phyloP scores from a whole-genome alignment of 2,329 filamentous ascomycete species.

The Curvularia verruculosa region DNA sequence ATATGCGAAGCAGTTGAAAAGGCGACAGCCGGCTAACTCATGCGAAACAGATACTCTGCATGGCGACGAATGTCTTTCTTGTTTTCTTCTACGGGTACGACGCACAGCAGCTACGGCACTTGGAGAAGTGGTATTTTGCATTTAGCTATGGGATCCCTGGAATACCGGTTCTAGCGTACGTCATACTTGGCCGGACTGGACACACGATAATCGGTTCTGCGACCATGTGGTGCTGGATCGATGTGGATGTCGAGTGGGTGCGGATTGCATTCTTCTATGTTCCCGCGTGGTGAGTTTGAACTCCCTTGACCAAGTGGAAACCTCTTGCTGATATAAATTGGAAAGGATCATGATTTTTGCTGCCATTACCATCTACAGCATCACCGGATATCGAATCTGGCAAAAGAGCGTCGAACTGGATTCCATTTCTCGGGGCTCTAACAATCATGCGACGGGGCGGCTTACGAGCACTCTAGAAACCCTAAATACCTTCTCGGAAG shows the following conservation, averaged over 20 bases:
- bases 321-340: constrained; percentile 13
- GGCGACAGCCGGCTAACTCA: not conserved
- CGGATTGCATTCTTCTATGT: constrained; percentile 78
- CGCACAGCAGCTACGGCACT: constrained; percentile 64
- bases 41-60: constrained; percentile 64
- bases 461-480: constrained; percentile 22
- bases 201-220: constrained; percentile 74
- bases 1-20: not conserved
- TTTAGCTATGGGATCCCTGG: constrained; percentile 76
- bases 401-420: constrained; percentile 65
- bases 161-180: constrained; percentile 68
- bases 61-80: constrained; percentile 83
- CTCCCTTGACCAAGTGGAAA: not conserved
- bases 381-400: constrained; percentile 71
- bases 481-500: constrained; percentile 53
- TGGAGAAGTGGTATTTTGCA: constrained; percentile 74
- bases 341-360: constrained; percentile 60
- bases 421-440: constrained; percentile 24
- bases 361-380: constrained; percentile 70
- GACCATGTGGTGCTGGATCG: constrained; percentile 82
- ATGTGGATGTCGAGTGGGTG: constrained; percentile 69
- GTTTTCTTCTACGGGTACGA: constrained; percentile 80
- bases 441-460: constrained; percentile 7
- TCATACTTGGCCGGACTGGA: constrained; percentile 64
- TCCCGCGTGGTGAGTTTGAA: constrained; percentile 64